phyloP scores from a whole-genome alignment of 164 flowering plant species.

The Macadamia integrifolia region DNA sequence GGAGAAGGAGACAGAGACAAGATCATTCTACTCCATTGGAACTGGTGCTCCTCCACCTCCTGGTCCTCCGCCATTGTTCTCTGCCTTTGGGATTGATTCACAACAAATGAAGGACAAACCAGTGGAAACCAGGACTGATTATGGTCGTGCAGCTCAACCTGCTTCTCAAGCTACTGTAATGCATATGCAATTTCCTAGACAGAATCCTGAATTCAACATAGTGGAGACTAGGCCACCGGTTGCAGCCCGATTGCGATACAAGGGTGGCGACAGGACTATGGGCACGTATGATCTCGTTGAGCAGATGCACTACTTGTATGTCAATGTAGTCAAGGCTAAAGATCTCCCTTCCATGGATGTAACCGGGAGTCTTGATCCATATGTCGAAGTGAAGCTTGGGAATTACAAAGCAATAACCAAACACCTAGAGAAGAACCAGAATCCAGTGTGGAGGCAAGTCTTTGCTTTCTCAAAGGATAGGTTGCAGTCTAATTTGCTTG shows the following conservation, averaged over 20 bases:
- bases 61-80: constrained; percentile 5
- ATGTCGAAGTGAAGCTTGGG: constrained; percentile 84
- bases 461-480: constrained; percentile 71
- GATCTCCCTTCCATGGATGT: constrained; percentile 74
- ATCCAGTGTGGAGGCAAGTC: constrained; percentile 63
- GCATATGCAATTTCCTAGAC: constrained; percentile 44
- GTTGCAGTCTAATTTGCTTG: constrained; percentile 50
- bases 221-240: constrained; percentile 70
- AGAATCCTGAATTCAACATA: constrained; percentile 50
- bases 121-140: constrained; percentile 38
- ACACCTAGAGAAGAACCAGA: constrained; percentile 65
- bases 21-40: constrained; percentile 58
- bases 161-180: constrained; percentile 29
- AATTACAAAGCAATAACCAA: constrained; percentile 73
- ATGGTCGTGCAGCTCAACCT: constrained; percentile 30
- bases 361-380: constrained; percentile 73
- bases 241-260: constrained; percentile 60
- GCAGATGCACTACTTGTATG: constrained; percentile 71
- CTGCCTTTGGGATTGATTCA: background rate
- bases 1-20: constrained; percentile 42
- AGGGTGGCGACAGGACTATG: constrained; percentile 52
- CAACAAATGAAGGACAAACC: constrained; percentile 9
- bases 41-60: constrained; percentile 2
- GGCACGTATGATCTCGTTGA: constrained; percentile 77
- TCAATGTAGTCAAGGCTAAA: constrained; percentile 66